phyloP scores from a whole-genome alignment of 75 land plant species.

The Pinus taeda region DNA sequence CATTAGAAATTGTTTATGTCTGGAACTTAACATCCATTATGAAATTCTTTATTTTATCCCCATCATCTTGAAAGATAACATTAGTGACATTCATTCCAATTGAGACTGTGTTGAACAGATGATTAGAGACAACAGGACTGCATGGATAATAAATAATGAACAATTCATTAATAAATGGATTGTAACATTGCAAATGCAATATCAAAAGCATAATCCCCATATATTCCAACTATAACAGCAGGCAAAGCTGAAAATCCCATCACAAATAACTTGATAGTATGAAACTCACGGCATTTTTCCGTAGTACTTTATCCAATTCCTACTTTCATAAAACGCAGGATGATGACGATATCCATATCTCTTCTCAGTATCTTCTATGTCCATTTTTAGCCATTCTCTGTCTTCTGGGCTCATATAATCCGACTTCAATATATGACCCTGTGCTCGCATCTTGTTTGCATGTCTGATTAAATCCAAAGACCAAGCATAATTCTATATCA shows the following conservation, averaged over 20 bases:
- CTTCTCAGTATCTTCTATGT: constrained; percentile 60
- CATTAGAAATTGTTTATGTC: neutral
- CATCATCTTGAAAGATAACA: neutral
- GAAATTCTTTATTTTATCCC: neutral
- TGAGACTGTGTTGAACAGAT: neutral
- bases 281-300: constrained; percentile 83
- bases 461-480: constrained; percentile 36
- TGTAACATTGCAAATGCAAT: neutral
- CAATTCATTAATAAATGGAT: neutral
- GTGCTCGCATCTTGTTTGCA: constrained; percentile 67
- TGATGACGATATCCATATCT: constrained; percentile 21
- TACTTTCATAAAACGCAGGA: constrained; percentile 54
- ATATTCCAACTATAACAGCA: neutral
- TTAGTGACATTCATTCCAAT: neutral
- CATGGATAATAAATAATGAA: neutral
- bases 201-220: neutral
- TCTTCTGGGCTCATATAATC: constrained; percentile 88
- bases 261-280: neutral
- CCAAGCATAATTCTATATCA: neutral
- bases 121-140: neutral
- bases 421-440: constrained; percentile 64
- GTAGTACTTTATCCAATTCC: constrained; percentile 61
- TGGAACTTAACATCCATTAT: too few relatives aligned
- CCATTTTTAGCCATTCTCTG: constrained; percentile 86
- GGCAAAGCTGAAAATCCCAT: neutral